Conservation (phyloP, 2,329 filamentous ascomycete genomes). For the Trichoderma pleuroti region DNA sequence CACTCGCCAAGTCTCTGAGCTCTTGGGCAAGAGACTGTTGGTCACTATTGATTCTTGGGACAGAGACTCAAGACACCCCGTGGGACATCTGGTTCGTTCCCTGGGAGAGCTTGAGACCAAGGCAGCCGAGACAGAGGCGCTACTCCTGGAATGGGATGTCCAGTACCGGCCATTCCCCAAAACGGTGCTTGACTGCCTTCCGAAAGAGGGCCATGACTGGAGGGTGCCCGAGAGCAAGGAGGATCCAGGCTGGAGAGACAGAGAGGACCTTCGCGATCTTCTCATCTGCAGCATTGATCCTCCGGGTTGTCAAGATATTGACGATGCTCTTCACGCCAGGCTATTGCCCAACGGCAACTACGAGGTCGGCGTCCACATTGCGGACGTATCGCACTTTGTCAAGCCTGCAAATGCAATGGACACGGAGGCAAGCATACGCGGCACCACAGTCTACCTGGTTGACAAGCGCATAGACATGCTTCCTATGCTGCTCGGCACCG, state of each 20-base stretch:
- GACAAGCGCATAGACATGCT: constrained; percentile 99
- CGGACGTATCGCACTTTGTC: constrained; percentile 98
- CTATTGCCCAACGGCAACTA: constrained; percentile 86
- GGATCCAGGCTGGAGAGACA: constrained; percentile 81
- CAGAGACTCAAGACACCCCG: constrained; percentile 84
- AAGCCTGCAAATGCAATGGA: constrained; percentile 98
- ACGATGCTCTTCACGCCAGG: constrained; percentile 89
- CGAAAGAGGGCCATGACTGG: constrained; percentile 89
- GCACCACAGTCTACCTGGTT: constrained; percentile 94
- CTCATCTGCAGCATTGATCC: constrained; percentile 98
- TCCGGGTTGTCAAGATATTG: constrained; percentile 93
- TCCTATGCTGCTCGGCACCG: constrained; percentile 90
- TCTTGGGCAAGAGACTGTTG: constrained; percentile 85
- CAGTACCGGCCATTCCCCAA: constrained; percentile 97
- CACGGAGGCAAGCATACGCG: constrained; percentile 85
- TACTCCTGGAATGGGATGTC: constrained; percentile 92
- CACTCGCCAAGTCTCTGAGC: constrained; percentile 82
- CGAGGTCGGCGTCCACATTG: constrained; percentile 96
- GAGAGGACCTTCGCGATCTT: constrained; percentile 78
- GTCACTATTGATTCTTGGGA: constrained; percentile 97
- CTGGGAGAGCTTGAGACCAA: constrained; percentile 93
- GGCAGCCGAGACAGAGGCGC: constrained; percentile 92
- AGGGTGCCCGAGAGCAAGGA: constrained; percentile 75
- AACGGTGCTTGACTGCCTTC: constrained; percentile 89
- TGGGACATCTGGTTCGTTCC: constrained; percentile 90